Percentiles rank a stretch among this genome's conserved stretches.
Conservation (phyloP, 805 yeast species). For the Wilhelminamyces savonicus region DNA sequence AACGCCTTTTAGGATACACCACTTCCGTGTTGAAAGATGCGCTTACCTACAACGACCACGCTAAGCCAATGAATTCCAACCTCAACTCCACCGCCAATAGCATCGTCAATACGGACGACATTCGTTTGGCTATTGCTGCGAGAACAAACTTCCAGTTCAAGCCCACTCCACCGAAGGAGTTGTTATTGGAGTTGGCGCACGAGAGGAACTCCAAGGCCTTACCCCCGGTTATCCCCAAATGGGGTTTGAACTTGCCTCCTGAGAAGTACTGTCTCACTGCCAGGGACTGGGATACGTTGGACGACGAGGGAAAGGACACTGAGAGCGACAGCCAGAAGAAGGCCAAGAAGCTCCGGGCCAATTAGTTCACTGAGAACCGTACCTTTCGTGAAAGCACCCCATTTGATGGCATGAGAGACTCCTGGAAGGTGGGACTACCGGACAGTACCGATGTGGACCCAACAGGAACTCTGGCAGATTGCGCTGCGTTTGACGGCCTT, state of each 20-base stretch:
- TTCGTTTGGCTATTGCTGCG: slow-evolving; percentile 88
- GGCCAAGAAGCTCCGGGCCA: too few species aligned
- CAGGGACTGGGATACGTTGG: slow-evolving; percentile 54
- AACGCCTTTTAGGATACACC: slow-evolving; percentile 63
- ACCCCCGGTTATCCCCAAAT: slow-evolving; percentile 85
- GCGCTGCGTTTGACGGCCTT: too few species aligned
- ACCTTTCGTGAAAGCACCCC: too few species aligned
- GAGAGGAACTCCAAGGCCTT: slow-evolving; percentile 85
- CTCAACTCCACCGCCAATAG: slow-evolving; percentile 34
- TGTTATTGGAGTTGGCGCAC: slow-evolving; percentile 81
- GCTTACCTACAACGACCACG: slow-evolving; percentile 79
- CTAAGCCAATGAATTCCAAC: slow-evolving; percentile 33
- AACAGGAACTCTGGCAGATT: too few species aligned
- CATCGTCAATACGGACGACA: slow-evolving; percentile 73
- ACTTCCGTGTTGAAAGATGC: slow-evolving; percentile 86
- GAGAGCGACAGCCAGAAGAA: slow-evolving; percentile 7
- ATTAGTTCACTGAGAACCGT: too few species aligned
- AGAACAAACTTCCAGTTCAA: slow-evolving; percentile 94
- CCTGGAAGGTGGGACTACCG: too few species aligned
- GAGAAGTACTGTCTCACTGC: slow-evolving; percentile 94
- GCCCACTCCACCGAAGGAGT: slow-evolving; percentile 89
- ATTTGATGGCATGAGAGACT: too few species aligned
- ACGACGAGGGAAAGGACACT: slow-evolving; percentile 15
- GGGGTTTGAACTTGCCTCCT: slow-evolving; percentile 94
- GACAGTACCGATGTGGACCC: too few species aligned